Evolutionary conservation across 1,284 basidiomycete genomes (phyloP).

Genomic region (Omphalotus olearius): DNA sequence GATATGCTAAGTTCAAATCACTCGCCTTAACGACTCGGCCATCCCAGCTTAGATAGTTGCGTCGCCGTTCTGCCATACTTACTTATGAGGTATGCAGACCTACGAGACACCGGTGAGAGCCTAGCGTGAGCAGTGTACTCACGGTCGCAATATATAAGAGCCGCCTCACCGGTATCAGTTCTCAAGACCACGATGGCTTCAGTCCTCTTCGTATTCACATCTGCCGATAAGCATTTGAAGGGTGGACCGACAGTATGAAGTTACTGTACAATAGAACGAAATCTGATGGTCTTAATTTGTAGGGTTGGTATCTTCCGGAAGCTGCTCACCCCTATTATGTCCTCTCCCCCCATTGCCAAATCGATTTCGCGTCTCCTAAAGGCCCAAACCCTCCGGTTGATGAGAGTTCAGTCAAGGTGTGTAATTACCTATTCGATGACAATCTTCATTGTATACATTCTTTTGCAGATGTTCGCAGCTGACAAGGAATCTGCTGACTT

Average conservation of each 20-base stretch:
- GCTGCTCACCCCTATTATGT: conserved; percentile 81
- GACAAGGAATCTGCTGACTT: conserved; percentile 63
- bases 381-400: conserved; percentile 77
- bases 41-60: too few relatives aligned
- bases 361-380: conserved; percentile 69
- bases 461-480: conserved; percentile 48
- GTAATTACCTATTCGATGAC: conserved; percentile 6
- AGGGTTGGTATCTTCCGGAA: conserved; percentile 73
- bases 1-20: too few relatives aligned
- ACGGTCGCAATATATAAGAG: not conserved
- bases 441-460: not conserved
- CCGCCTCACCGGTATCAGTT: not conserved
- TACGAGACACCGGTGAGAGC: too few relatives aligned
- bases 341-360: conserved; percentile 50
- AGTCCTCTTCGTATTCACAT: conserved; percentile 76
- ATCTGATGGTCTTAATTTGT: conserved; percentile 7
- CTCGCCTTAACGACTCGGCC: too few relatives aligned
- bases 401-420: conserved; percentile 49
- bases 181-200: conserved; percentile 30
- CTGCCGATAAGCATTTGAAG: conserved; percentile 57
- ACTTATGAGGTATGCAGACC: too few relatives aligned
- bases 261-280: conserved; percentile 7
- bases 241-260: conserved; percentile 52
- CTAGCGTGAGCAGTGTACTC: not conserved
- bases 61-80: too few relatives aligned